Percentiles rank a stretch among this genome's conserved stretches.
Evolutionary conservation across 2,329 filamentous ascomycete species (phyloP).

Genomic region (Fusarium duplospermum): DNA sequence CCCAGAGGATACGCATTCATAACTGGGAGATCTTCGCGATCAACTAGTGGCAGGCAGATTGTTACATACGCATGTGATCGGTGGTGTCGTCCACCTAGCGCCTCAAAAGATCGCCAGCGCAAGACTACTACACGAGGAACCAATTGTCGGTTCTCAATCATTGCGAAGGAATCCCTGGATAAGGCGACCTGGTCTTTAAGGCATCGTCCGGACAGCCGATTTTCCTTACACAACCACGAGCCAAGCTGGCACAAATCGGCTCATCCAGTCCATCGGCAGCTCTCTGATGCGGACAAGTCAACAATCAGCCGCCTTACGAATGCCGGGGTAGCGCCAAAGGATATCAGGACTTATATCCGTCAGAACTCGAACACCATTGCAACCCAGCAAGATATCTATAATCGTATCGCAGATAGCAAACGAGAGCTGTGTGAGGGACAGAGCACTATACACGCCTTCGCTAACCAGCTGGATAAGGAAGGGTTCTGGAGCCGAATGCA

Average conservation of each 20-base stretch:
- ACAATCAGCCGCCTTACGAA: not conserved
- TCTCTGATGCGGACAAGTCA: not conserved
- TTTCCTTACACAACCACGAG: conserved; percentile 1
- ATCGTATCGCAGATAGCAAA: not conserved
- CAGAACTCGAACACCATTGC: not conserved
- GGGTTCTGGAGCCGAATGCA: not conserved
- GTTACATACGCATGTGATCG: too few species aligned
- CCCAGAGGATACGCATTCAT: too few species aligned
- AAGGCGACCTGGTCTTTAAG: not conserved
- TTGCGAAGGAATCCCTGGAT: not conserved
- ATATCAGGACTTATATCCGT: not conserved
- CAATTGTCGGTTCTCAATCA: too few species aligned
- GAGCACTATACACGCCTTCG: not conserved
- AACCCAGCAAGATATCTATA: conserved; percentile 9
- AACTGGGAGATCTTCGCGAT: too few species aligned
- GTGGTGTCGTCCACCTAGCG: too few species aligned
- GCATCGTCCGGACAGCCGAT: not conserved
- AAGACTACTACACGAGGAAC: too few species aligned
- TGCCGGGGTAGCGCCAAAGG: not conserved
- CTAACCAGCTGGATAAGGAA: not conserved
- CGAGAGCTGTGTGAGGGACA: not conserved
- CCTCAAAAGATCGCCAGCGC: too few species aligned
- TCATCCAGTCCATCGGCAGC: not conserved
- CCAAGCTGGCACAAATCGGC: not conserved
- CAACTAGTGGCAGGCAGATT: too few species aligned